Evolutionary conservation across 2,329 filamentous ascomycete species (phyloP).

Genomic region (Lasiodiplodia citricola): DNA sequence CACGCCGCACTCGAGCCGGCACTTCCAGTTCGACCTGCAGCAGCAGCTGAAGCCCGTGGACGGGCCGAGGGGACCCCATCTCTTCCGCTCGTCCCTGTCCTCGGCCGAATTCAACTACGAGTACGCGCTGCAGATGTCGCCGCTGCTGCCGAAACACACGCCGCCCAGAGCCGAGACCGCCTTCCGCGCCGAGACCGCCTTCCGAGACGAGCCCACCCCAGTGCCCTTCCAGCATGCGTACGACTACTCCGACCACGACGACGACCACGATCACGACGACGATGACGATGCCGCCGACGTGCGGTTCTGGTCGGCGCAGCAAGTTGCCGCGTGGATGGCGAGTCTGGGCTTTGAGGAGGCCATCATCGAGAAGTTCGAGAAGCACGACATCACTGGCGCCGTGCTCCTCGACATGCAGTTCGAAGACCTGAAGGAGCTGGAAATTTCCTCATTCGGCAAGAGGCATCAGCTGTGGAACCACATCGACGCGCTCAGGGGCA

Average conservation of each 20-base stretch:
- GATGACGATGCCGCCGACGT: constrained; percentile 67
- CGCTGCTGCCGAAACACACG: constrained; percentile 70
- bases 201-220: constrained; percentile 18
- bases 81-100: constrained; percentile 75
- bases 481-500: constrained; percentile 69
- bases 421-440: constrained; percentile 82
- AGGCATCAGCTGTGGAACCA: constrained; percentile 80
- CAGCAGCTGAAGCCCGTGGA: constrained; percentile 67
- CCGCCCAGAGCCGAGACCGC: constrained; percentile 50
- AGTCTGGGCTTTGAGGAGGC: constrained; percentile 77
- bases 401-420: constrained; percentile 91
- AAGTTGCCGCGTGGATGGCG: constrained; percentile 87
- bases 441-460: constrained; percentile 81
- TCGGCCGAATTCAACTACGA: constrained; percentile 59
- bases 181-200: constrained; percentile 37
- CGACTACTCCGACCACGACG: constrained; percentile 44
- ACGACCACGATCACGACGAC: constrained; percentile 49
- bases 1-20: constrained; percentile 73
- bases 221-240: constrained; percentile 17
- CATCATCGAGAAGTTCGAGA: constrained; percentile 82
- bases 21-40: constrained; percentile 65
- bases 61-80: constrained; percentile 83
- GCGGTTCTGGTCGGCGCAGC: constrained; percentile 71
- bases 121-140: constrained; percentile 70
- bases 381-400: constrained; percentile 89